Conservation (phyloP, 129 eudicot species). For the Erigeron canadensis region DNA sequence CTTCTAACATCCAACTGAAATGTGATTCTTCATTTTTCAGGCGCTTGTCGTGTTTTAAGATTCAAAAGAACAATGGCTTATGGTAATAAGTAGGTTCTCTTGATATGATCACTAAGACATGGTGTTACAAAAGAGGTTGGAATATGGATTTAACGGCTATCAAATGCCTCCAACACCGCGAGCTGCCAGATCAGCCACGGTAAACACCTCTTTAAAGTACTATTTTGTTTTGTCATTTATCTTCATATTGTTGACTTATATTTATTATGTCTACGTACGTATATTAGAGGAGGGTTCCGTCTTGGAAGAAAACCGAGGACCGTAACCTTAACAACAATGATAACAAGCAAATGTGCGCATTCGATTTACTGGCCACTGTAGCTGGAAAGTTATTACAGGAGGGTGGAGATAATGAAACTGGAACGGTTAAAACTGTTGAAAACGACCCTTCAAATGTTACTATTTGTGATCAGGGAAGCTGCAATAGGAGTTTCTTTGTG, state of each 20-base stretch:
- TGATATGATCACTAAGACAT: conserved; percentile 70
- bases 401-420: conserved; percentile 47
- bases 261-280: not conserved
- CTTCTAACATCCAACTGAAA: conserved; percentile 5
- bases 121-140: conserved; percentile 79
- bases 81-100: conserved; percentile 26
- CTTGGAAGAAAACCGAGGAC: conserved; percentile 49
- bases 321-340: conserved; percentile 24
- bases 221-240: not conserved
- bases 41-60: conserved; percentile 12
- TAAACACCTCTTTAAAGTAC: conserved; percentile 29
- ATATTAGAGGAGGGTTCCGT: conserved; percentile 63
- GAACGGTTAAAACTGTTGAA: conserved; percentile 29
- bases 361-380: conserved; percentile 86
- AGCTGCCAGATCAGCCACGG: conserved; percentile 94
- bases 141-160: conserved; percentile 84
- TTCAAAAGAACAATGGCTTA: conserved; percentile 11
- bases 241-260: conserved; percentile 1
- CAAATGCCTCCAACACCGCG: conserved; percentile 83
- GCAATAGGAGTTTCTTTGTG: conserved; percentile 53
- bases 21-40: conserved; percentile 17
- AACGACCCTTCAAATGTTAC: conserved; percentile 37
- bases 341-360: conserved; percentile 65
- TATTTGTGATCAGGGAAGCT: conserved; percentile 46
- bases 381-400: conserved; percentile 85